Evolutionary conservation across 352 stramenopile species (phyloP), one percentile per base, ranked within the genome.

Genomic region (Thraustochytrium striatum): DNA sequence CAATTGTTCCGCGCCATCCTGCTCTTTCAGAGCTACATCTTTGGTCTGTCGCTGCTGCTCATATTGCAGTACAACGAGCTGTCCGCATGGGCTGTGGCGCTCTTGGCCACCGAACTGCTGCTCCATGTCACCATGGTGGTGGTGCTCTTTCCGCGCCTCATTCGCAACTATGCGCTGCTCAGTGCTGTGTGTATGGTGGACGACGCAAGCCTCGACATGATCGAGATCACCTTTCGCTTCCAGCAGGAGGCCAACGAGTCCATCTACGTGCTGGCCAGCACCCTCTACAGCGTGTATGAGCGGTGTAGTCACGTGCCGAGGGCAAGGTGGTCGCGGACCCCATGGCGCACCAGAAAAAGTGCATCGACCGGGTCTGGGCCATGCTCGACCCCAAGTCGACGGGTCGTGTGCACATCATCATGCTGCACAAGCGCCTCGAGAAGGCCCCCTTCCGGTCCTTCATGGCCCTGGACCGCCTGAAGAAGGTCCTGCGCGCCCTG

Each of bases 171-270:
- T n/a, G 59, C 59, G 11, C 5, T 70, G 33, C 41, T 70, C 3
- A 70, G 59, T 55, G 13, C 59, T 2, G 59, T 70, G 36, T 33
- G 35, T 8, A 9, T 9, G 7, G 59, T 70, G 21, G 59, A 70
- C 21, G 8, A 32, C 11, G 59, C 50, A 1, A 38, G 35, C 5
- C 59, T 70, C 21, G 33, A 70, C 7, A 11, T 70, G 9, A 70
- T 70, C 59, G 59, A 70, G 33, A 33, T 33, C 9, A 70, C 59
- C 59, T 70, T 70, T 52, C 25, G 50, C 21, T 70, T 53, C 30
- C 59, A 70, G 41, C 50, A 70, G 59, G 59, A 70, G 33, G 36
- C 59, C 3, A 70, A 70, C 41, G 59, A 70, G 35, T 44, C 16
- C 59, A 70, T 70, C 35, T 70, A 70, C 38, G 41, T 70, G 7